Conservation (phyloP, 2,329 filamentous ascomycete species). For the Zymoseptoria passerinii region DNA sequence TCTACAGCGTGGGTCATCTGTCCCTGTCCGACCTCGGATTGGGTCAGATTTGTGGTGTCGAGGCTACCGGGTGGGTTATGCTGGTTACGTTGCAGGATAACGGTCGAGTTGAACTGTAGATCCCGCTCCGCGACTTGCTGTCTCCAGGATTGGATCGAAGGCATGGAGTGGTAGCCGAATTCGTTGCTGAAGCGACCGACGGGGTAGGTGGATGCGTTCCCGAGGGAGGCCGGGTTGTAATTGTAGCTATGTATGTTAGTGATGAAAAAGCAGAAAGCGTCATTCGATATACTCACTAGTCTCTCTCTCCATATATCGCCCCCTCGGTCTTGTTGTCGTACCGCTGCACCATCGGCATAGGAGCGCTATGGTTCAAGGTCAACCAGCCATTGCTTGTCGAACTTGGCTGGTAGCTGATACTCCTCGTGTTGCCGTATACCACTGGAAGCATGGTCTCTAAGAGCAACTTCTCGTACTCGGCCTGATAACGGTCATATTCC, state of each 20-base stretch:
- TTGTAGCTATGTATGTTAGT: constrained; percentile 38
- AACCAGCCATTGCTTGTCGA: constrained; percentile 54
- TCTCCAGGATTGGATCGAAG: constrained; percentile 50
- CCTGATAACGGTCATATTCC: constrained; percentile 35
- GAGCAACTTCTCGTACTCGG: constrained; percentile 52
- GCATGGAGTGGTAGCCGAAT: constrained; percentile 58
- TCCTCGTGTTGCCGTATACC: constrained; percentile 50
- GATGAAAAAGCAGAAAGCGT: background rate
- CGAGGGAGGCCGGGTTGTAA: constrained; percentile 46
- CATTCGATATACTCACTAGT: constrained; percentile 15
- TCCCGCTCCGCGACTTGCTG: constrained; percentile 45
- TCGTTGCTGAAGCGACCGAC: constrained; percentile 55
- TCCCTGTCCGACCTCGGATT: constrained; percentile 39
- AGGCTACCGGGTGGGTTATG: constrained; percentile 48
- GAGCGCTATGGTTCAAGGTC: constrained; percentile 44
- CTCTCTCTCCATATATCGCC: constrained; percentile 51
- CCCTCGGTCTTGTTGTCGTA: constrained; percentile 48
- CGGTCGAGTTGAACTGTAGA: constrained; percentile 50
- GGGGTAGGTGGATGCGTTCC: constrained; percentile 49
- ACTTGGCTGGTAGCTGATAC: constrained; percentile 53
- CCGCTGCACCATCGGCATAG: constrained; percentile 44
- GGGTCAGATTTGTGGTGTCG: constrained; percentile 39
- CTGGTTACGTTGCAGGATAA: constrained; percentile 50
- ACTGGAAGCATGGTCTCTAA: constrained; percentile 47
- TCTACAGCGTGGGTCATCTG: constrained; percentile 53